phyloP scores from a whole-genome alignment of 164 flowering plant genomes.

The Stephania yunnanensis region DNA sequence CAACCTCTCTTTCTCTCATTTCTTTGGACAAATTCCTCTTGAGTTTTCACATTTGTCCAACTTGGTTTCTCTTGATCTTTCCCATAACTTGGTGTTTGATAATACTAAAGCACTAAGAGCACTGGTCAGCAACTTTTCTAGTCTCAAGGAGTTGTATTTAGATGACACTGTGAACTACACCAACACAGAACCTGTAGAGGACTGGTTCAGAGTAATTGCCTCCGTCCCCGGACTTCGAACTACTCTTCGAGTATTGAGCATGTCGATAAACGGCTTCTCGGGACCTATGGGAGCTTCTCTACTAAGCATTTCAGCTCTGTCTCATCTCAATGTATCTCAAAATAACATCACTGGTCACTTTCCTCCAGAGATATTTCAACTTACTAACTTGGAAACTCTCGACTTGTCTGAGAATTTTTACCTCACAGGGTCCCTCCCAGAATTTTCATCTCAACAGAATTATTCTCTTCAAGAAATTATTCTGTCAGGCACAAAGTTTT shows the following conservation, averaged over 20 bases:
- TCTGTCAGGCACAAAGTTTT: slow-evolving; percentile 24
- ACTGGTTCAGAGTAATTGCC: not conserved
- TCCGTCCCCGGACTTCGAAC: not conserved
- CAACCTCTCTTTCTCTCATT: slow-evolving; percentile 14
- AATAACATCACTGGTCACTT: slow-evolving; percentile 18
- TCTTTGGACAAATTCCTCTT: slow-evolving; percentile 32
- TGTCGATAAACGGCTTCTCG: not conserved
- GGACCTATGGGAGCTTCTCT: not conserved
- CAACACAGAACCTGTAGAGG: not conserved
- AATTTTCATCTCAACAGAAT: slow-evolving; percentile 15
- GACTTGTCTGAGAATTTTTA: slow-evolving; percentile 20
- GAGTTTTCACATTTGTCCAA: slow-evolving; percentile 24
- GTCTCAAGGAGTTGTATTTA: slow-evolving; percentile 25
- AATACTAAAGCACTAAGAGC: not conserved
- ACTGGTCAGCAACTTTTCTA: slow-evolving; percentile 19
- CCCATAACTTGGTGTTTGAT: not conserved
- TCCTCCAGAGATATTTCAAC: slow-evolving; percentile 23
- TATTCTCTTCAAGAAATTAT: slow-evolving; percentile 20
- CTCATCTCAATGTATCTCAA: not conserved
- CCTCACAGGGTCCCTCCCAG: slow-evolving; percentile 29
- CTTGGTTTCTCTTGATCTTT: slow-evolving; percentile 19
- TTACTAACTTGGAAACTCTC: slow-evolving; percentile 19
- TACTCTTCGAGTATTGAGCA: not conserved
- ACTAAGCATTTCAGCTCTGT: not conserved
- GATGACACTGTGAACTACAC: slow-evolving; percentile 28